Base-by-base conservation (phyloP, 1,284 basidiomycete genomes). In the Sphaerobolus stellatus region DNA sequence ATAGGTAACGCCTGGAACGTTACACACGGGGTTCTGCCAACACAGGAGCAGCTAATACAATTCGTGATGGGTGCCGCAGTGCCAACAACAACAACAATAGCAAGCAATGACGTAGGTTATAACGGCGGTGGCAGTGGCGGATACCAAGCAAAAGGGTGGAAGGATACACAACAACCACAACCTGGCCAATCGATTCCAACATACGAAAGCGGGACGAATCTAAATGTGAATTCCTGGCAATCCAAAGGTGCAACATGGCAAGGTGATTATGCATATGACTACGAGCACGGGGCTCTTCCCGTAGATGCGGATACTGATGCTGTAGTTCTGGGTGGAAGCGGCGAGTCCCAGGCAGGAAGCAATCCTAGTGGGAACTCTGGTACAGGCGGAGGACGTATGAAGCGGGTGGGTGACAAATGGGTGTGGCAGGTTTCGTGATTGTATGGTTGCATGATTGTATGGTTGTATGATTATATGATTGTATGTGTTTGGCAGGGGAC, bases 1-100 rank as follows among this genome's bases (percentile, higher is more conserved):
- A 77, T 91, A 51, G 87, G 85, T 63, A 80, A 81, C 63, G 82
- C 86, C 74, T 91, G 87, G 86, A 70, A 77, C 62, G 73, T 75
- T 52, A 84, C 86, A 55, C 71, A 87, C 67, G 85, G 86, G 34
- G 77, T 78, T 62, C 48, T 75, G 61, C 88, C 88, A 27, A 78
- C 85, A 56, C 82, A 84, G 63, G 84, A 88, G 63, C 78, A 89
- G 62, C 78, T 90, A 59, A 83, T 88, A 82, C 77, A 82, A 65
- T 86, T 85, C 65, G 75, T 87, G 56, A 76, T 88, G 74, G 51
- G 70, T 40, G 64, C 64, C 48, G 72, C 68, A 55, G 70, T 52
- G 30, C 55, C 46, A 48, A 25, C 31, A 13, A 33, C 27, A 20
- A 18, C 20, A 27, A 28, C n/a, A 54, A 43, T 28, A 27, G 22